phyloP scores from a whole-genome alignment of 306 rosid genomes.

The Lithocarpus polystachyus region DNA sequence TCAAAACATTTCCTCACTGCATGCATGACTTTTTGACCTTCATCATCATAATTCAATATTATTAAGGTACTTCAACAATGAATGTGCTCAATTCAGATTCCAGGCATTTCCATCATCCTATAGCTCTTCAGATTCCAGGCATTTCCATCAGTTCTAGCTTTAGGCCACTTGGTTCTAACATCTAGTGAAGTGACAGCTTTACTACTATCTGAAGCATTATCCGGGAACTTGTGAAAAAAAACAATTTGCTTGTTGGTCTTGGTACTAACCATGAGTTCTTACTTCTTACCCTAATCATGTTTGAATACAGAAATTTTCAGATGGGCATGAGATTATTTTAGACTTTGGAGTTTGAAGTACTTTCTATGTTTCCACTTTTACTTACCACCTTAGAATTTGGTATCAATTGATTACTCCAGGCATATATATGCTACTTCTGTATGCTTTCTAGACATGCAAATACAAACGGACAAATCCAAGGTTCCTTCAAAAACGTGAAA shows the following conservation, averaged over 20 bases:
- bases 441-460: background rate
- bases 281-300: background rate
- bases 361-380: background rate
- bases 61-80: background rate
- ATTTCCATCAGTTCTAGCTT: too few relatives aligned
- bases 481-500: background rate
- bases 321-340: background rate
- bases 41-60: background rate
- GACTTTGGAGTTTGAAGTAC: background rate
- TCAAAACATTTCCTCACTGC: background rate
- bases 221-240: background rate
- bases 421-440: slow-evolving; percentile 1
- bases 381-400: background rate
- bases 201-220: background rate
- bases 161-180: background rate
- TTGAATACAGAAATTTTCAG: background rate
- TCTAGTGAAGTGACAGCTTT: background rate
- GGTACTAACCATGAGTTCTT: background rate
- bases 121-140: too few relatives aligned
- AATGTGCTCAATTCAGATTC: background rate
- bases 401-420: slow-evolving; percentile 4
- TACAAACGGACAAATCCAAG: background rate
- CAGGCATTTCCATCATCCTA: background rate
- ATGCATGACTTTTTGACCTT: background rate
- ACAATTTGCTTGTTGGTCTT: background rate